These are phyloP conservation scores for Licmophora abbreviata DNA, from an alignment of 108 stramenopile genomes.

Conservation along the genomic window DNA sequence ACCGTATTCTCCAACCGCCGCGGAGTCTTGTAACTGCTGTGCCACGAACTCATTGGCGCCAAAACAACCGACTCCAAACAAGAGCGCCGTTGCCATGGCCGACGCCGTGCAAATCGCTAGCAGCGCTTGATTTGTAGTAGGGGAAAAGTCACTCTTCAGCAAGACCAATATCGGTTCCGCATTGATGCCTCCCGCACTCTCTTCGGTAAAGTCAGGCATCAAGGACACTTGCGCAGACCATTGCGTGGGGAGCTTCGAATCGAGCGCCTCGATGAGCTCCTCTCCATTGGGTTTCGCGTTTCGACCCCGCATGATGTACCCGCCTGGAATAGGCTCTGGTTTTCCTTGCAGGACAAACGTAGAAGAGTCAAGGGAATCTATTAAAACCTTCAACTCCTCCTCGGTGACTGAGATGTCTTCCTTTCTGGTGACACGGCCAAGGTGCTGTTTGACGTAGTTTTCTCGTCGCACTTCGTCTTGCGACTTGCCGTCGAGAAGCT, in stretches of 20 bases:
- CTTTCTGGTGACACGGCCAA: conserved; percentile 3
- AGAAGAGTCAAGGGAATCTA: conserved; percentile 9
- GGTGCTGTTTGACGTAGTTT: conserved; percentile 9
- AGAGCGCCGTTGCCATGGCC: conserved; percentile 21
- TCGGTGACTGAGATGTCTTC: not conserved
- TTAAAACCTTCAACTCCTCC: not conserved
- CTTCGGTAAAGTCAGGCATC: conserved; percentile 27
- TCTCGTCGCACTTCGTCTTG: conserved; percentile 3
- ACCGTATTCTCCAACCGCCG: conserved; percentile 16
- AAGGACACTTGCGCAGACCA: conserved; percentile 32
- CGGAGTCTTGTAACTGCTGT: conserved; percentile 26
- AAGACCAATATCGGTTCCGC: conserved; percentile 23
- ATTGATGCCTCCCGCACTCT: conserved; percentile 8
- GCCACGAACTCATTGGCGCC: conserved; percentile 29
- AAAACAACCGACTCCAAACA: conserved; percentile 39
- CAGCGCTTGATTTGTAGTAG: conserved; percentile 10
- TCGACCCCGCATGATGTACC: conserved; percentile 46
- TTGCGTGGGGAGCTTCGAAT: conserved; percentile 16
- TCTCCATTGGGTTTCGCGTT: conserved; percentile 17
- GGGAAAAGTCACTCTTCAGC: conserved; percentile 29
- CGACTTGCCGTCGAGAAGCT: conserved; percentile 3
- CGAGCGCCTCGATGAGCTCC: conserved; percentile 28
- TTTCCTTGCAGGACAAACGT: conserved; percentile 31
- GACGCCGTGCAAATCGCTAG: conserved; percentile 9
- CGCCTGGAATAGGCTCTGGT: conserved; percentile 28